Percentiles rank a stretch among this genome's conserved stretches.
These are phyloP conservation scores for Camellia granthamiana DNA, from an alignment of 148 eudicot species.

Conservation along the genomic window DNA sequence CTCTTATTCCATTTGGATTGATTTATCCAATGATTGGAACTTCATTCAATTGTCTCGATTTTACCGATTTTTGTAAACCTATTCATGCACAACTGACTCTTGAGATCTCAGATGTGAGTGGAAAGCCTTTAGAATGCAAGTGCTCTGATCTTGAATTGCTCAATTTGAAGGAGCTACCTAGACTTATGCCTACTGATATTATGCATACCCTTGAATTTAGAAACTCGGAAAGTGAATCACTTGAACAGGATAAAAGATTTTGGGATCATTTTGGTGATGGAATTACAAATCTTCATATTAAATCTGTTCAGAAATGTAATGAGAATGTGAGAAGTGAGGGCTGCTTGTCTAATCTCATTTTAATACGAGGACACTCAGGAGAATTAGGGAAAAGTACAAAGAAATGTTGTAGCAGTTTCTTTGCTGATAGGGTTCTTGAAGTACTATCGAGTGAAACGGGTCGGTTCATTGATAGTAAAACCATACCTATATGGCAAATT, in stretches of 20 bases:
- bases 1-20: constrained; percentile 67
- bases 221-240: constrained; percentile 23
- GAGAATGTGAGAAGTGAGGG: constrained; percentile 18
- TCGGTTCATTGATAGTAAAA: constrained; percentile 26
- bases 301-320: constrained; percentile 35
- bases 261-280: constrained; percentile 35
- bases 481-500: constrained; percentile 71
- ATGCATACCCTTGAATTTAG: constrained; percentile 19
- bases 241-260: constrained; percentile 23
- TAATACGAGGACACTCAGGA: constrained; percentile 39
- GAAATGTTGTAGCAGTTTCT: constrained; percentile 31
- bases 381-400: constrained; percentile 36
- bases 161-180: constrained; percentile 26
- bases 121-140: constrained; percentile 69
- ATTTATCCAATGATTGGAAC: constrained; percentile 72
- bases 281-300: constrained; percentile 44
- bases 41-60: constrained; percentile 23
- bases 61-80: constrained; percentile 21
- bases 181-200: constrained; percentile 22
- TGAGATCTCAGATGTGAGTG: constrained; percentile 69
- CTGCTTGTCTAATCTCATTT: constrained; percentile 29
- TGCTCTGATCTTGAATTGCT: constrained; percentile 78
- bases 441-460: constrained; percentile 44
- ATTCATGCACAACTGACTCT: constrained; percentile 52
- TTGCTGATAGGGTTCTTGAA: constrained; percentile 66